Percentiles rank a stretch among this genome's conserved stretches.
phyloP scores from a whole-genome alignment of 495 filamentous ascomycete genomes.

The Xylaria nigripes region DNA sequence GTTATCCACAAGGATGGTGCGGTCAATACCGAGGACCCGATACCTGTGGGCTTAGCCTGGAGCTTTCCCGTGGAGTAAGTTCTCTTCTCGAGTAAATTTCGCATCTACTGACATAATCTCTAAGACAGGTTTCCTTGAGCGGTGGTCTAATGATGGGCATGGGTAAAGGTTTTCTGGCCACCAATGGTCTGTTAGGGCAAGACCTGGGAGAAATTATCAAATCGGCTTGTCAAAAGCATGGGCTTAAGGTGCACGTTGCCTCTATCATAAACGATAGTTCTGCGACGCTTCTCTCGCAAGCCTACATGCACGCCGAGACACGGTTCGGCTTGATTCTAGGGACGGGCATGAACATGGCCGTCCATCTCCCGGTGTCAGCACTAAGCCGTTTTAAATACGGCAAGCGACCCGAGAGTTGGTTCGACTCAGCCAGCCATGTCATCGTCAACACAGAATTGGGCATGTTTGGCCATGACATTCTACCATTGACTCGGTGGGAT shows the following conservation, averaged over 20 bases:
- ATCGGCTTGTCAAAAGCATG: slow-evolving; percentile 35
- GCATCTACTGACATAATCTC: slow-evolving; percentile 14
- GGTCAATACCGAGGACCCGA: slow-evolving; percentile 22
- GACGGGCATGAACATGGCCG: slow-evolving; percentile 48
- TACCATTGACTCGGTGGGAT: slow-evolving; percentile 71
- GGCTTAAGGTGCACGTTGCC: slow-evolving; percentile 53
- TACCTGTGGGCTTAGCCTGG: slow-evolving; percentile 68
- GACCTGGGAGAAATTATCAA: slow-evolving; percentile 47
- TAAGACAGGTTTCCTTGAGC: slow-evolving; percentile 66
- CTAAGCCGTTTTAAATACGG: slow-evolving; percentile 44
- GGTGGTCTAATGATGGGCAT: slow-evolving; percentile 71
- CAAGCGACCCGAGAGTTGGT: slow-evolving; percentile 45
- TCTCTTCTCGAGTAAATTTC: not conserved
- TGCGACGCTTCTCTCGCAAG: slow-evolving; percentile 69
- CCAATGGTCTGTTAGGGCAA: slow-evolving; percentile 41
- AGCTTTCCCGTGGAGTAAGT: slow-evolving; percentile 81
- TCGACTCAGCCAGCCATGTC: slow-evolving; percentile 45
- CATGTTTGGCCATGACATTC: slow-evolving; percentile 65
- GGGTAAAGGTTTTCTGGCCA: slow-evolving; percentile 71
- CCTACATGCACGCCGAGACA: slow-evolving; percentile 61
- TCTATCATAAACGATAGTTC: slow-evolving; percentile 82
- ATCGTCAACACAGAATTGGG: slow-evolving; percentile 84
- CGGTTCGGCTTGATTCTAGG: slow-evolving; percentile 50
- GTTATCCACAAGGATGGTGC: slow-evolving; percentile 34
- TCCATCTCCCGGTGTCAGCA: slow-evolving; percentile 45